Conservation (phyloP, 192 early-diverging fungal species). For the Tieghemiomyces parasiticus region DNA sequence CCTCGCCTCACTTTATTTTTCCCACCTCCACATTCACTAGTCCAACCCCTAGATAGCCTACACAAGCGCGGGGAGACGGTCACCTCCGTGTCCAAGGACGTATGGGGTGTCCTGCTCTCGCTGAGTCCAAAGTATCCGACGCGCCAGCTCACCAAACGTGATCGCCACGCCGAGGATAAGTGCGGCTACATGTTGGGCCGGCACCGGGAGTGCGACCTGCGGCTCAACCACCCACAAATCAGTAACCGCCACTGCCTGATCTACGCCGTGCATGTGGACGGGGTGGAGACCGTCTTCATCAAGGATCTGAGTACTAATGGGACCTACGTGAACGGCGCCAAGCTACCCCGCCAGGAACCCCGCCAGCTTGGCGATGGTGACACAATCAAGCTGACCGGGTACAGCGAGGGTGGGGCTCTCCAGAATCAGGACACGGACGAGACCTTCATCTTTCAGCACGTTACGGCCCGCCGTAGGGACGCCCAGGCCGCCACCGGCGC, state of each 20-base stretch:
- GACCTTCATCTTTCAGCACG: slow-evolving; percentile 27
- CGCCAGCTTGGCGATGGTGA: slow-evolving; percentile 42
- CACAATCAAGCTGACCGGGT: slow-evolving; percentile 38
- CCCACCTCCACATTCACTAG: too few species aligned
- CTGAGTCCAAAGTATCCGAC: slow-evolving; percentile 31
- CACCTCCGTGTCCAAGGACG: slow-evolving; percentile 23
- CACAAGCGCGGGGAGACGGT: slow-evolving; percentile 15
- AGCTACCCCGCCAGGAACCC: slow-evolving; percentile 30
- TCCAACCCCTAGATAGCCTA: slow-evolving; percentile 3
- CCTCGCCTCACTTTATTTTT: background rate
- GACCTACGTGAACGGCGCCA: slow-evolving; percentile 45
- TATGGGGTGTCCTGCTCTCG: slow-evolving; percentile 33
- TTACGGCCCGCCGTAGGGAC: slow-evolving; percentile 25
- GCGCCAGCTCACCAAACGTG: slow-evolving; percentile 15
- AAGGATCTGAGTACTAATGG: slow-evolving; percentile 51
- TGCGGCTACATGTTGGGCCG: slow-evolving; percentile 32
- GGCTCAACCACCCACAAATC: slow-evolving; percentile 27
- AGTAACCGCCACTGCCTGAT: slow-evolving; percentile 37
- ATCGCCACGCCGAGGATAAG: background rate
- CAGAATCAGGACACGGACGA: slow-evolving; percentile 6
- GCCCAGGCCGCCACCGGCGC: too few species aligned
- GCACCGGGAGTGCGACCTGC: slow-evolving; percentile 30
- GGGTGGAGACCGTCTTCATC: slow-evolving; percentile 18
- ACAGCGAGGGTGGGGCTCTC: slow-evolving; percentile 16
- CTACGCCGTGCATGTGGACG: slow-evolving; percentile 23